Conservation (phyloP, 768 basidiomycete genomes). For the Lactarius sanguifluus region DNA sequence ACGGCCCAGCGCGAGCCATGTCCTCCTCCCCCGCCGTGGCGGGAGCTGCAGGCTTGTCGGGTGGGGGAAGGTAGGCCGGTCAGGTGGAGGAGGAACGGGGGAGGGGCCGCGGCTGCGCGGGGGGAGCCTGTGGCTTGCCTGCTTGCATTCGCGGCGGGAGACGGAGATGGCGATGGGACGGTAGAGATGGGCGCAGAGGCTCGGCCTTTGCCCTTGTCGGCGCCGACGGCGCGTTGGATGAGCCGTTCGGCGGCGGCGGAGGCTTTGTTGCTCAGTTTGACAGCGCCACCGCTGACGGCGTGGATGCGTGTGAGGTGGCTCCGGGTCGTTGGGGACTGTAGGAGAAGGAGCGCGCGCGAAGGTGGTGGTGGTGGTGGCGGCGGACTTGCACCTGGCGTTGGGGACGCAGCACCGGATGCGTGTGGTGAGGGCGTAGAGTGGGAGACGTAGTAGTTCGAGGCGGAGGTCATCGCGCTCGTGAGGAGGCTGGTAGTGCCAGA, state of each 20-base stretch:
- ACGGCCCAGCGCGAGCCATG: constrained; percentile 3
- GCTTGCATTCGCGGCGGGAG: background rate
- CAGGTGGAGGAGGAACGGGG: constrained; percentile 3
- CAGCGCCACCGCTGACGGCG: constrained; percentile 26
- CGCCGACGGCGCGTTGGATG: constrained; percentile 14
- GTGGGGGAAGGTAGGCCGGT: background rate
- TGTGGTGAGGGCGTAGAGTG: constrained; percentile 23
- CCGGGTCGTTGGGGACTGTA: constrained; percentile 29
- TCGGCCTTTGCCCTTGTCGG: constrained; percentile 17
- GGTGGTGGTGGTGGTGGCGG: constrained; percentile 10
- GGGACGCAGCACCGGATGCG: background rate
- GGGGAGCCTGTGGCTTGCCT: constrained; percentile 24
- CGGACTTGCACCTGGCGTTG: background rate
- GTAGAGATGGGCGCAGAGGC: background rate
- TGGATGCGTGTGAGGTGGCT: constrained; percentile 23
- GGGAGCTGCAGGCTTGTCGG: constrained; percentile 14
- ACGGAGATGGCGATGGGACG: background rate
- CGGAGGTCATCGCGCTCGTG: constrained; percentile 25
- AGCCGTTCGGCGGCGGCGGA: constrained; percentile 16
- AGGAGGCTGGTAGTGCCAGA: constrained; percentile 28
- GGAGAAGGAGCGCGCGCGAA: constrained; percentile 28
- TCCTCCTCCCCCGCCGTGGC: background rate
- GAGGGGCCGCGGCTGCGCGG: constrained; percentile 23
- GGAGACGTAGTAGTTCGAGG: constrained; percentile 28
- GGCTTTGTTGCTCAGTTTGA: constrained; percentile 27